Conservation (phyloP, 2,329 filamentous ascomycete genomes). For the Colletotrichum chrysophilum region DNA sequence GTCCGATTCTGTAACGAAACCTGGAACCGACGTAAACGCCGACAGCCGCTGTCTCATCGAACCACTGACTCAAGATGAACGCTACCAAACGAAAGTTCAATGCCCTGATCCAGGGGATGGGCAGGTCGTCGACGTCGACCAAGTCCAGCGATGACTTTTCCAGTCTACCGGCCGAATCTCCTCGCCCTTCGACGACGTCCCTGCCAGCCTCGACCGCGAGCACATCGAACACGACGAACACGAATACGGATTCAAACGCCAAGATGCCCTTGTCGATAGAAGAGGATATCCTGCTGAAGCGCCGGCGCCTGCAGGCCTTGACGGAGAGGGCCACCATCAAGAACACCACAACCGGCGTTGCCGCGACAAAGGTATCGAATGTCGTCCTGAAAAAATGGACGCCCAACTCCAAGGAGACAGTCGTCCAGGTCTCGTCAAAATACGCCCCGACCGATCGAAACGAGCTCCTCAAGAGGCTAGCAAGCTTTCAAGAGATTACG, state of each 20-base stretch:
- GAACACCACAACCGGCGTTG: conserved; percentile 3
- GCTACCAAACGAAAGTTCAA: conserved; percentile 87
- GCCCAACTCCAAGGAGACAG: conserved; percentile 28
- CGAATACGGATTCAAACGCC: not conserved
- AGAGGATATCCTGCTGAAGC: conserved; percentile 54
- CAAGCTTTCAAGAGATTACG: conserved; percentile 89
- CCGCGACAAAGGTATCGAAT: conserved; percentile 42
- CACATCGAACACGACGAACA: not conserved
- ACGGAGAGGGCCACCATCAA: conserved; percentile 21
- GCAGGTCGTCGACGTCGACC: conserved; percentile 31
- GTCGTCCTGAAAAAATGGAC: conserved; percentile 47
- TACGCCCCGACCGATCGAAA: conserved; percentile 88
- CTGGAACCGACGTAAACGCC: not conserved
- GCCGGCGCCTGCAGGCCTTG: conserved; percentile 48
- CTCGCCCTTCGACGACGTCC: conserved; percentile 22
- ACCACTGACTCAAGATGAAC: conserved; percentile 57
- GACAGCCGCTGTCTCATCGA: not conserved
- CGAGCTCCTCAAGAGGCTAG: conserved; percentile 79
- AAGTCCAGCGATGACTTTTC: conserved; percentile 21
- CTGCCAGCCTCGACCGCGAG: conserved; percentile 1
- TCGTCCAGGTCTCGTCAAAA: conserved; percentile 44
- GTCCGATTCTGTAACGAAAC: not conserved
- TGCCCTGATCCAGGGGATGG: conserved; percentile 71
- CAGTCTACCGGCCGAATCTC: conserved; percentile 16
- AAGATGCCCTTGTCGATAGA: conserved; percentile 30